A percentile compares a stretch with the other conserved stretches of the same genome.
Evolutionary conservation across 2,329 filamentous ascomycete genomes (phyloP).

Genomic region (Beauveria asiatica): DNA sequence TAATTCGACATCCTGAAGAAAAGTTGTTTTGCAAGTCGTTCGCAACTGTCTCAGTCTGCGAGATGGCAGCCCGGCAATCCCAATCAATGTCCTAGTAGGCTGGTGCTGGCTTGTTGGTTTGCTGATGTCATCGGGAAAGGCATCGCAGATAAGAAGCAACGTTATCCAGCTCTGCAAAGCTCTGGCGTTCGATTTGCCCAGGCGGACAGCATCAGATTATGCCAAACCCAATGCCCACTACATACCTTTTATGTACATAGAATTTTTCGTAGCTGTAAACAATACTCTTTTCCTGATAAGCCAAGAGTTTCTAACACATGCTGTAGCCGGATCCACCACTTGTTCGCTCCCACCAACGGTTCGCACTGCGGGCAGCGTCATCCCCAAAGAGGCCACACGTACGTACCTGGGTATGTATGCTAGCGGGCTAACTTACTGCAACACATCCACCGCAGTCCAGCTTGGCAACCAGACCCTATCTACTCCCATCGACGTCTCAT

Average conservation of each 20-base stretch:
- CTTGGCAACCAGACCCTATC: background rate
- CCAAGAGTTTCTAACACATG: background rate
- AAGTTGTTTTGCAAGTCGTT: background rate
- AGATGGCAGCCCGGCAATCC: background rate
- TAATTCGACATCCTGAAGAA: background rate
- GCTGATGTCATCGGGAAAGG: background rate
- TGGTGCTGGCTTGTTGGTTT: background rate
- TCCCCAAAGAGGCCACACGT: constrained; percentile 6
- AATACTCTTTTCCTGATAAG: background rate
- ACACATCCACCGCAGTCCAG: background rate
- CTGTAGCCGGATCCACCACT: background rate
- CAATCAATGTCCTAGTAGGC: background rate
- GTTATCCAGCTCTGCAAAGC: no score
- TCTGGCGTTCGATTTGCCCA: no score
- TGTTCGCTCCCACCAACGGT: background rate
- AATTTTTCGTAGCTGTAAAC: background rate
- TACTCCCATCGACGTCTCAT: background rate
- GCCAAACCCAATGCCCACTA: no score
- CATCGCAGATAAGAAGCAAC: no score
- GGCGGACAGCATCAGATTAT: no score
- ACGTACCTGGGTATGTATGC: background rate
- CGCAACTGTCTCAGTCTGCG: background rate
- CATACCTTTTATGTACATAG: background rate
- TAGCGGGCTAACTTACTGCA: background rate
- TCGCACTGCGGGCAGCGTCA: background rate